Base-by-base conservation (phyloP, 371 early-diverging fungal species). In the Rhizomucor miehei region DNA sequence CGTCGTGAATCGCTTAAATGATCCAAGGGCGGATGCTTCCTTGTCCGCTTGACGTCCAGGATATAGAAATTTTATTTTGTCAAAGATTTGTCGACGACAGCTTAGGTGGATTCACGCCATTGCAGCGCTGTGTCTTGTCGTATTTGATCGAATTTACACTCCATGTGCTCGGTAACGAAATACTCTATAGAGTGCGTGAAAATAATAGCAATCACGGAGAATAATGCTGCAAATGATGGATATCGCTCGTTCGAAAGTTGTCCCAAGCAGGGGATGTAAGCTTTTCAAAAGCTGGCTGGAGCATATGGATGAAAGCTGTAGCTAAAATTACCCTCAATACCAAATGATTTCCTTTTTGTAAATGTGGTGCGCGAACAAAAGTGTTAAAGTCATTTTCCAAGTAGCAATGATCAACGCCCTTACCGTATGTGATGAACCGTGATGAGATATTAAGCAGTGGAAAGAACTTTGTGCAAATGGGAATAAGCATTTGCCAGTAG, bases 241-340 rank as follows among this genome's bases (percentile, higher is more conserved):
- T 67, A 73, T 12, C 62, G 21, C 23, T 54, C 40, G 17, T 54
- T 37, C 55, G 47, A 60, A 34, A 56, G 56, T 63, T 69, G 66
- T 19, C 69, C 75, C 11, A 54, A 40, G 58, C 75, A 75, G 13
- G 69, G 65, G 65, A 65, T 3, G 56, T 48, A 44, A 75, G 66
- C 16, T 57, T 62, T 6, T 62, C 60, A 20, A 69, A 58, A 1
- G 69, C 62, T 35, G 69, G 69, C 19, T 68, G 72, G 21, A 75
- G 62, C 80, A 88, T 81, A 62, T 91, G 92, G 58, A 91, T 79
- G 48, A 90, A 86, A 19, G 86, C 91, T 6, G 90, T 90, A 9
- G 89, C 78, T 48, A 90, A 67, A 36, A 92, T 88, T 5, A 29
- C 29, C 3, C 29, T n/a, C 29, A 29, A 8, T 29, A 5, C 29